A percentile compares a stretch with the other conserved stretches of the same genome.
These are phyloP conservation scores for Boletellus emodensis DNA, from an alignment of 768 basidiomycete genomes.

Conservation along the genomic window DNA sequence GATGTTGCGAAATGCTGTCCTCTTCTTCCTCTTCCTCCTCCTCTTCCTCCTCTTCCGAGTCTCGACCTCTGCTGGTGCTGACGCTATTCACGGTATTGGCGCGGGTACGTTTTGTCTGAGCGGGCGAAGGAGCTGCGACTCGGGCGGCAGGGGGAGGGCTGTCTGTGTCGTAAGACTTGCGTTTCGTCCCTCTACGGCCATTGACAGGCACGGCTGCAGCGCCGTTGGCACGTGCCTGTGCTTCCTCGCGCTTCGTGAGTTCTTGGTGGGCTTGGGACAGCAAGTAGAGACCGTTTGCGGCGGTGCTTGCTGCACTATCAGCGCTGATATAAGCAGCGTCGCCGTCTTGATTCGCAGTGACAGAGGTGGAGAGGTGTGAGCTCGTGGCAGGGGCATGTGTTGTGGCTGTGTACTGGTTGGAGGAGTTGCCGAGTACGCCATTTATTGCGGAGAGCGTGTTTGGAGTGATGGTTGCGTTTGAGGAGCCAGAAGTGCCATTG, in stretches of 20 bases:
- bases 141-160: conserved; percentile 32
- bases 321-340: conserved; percentile 39
- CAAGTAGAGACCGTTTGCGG: conserved; percentile 90
- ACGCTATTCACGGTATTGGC: conserved; percentile 32
- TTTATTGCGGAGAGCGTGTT: conserved; percentile 61
- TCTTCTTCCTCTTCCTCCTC: conserved; percentile 42
- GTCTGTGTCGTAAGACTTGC: conserved; percentile 57
- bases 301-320: conserved; percentile 58
- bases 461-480: conserved; percentile 53
- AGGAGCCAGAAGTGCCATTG: conserved; percentile 37
- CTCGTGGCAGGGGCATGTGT: conserved; percentile 33
- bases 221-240: conserved; percentile 57
- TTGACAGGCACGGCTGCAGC: conserved; percentile 29
- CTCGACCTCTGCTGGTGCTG: conserved; percentile 35
- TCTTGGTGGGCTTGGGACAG: conserved; percentile 95
- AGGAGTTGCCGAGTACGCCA: conserved; percentile 56
- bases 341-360: conserved; percentile 33
- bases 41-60: conserved; percentile 32
- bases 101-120: conserved; percentile 36
- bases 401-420: conserved; percentile 25
- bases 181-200: conserved; percentile 58
- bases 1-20: conserved; percentile 20
- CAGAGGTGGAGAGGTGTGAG: conserved; percentile 34
- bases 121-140: conserved; percentile 20
- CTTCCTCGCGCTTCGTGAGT: conserved; percentile 91